Conservation (phyloP, 2,329 filamentous ascomycete genomes). For the Apiospora koreana region DNA sequence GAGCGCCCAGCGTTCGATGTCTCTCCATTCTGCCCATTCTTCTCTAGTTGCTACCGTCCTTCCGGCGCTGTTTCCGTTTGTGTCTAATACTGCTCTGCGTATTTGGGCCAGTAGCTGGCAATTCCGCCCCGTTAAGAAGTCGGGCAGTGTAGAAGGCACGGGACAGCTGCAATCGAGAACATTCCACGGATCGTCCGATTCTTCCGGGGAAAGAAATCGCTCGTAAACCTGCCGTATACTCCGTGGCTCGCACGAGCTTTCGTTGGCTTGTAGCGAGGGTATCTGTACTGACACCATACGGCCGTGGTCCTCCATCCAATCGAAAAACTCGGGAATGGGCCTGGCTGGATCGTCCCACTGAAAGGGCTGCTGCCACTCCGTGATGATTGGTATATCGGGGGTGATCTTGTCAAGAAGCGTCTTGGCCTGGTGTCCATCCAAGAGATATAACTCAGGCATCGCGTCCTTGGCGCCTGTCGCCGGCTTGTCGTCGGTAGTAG, state of each 20-base stretch:
- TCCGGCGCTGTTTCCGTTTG: constrained; percentile 9
- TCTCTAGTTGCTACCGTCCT: constrained; percentile 22
- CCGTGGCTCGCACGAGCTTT: constrained; percentile 10
- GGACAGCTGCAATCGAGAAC: constrained; percentile 11
- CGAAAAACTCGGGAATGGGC: constrained; percentile 12
- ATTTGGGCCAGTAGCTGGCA: constrained; percentile 14
- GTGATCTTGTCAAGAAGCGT: constrained; percentile 11
- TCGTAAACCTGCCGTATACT: constrained; percentile 12
- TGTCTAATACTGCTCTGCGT: constrained; percentile 5
- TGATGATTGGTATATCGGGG: constrained; percentile 11
- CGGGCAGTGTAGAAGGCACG: constrained; percentile 11
- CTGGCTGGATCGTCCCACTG: constrained; percentile 1
- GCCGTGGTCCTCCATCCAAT: constrained; percentile 12
- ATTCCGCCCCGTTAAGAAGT: constrained; percentile 12
- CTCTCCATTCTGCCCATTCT: constrained; percentile 35
- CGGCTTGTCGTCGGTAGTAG: neutral
- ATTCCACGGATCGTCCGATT: constrained; percentile 12
- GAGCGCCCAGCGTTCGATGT: constrained; percentile 34
- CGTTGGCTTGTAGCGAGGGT: constrained; percentile 3
- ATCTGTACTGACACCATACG: constrained; percentile 12
- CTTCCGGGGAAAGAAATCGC: constrained; percentile 8
- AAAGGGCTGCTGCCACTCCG: constrained; percentile 11
- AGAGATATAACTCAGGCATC: constrained; percentile 7
- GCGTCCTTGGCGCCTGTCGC: neutral
- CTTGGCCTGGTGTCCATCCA: constrained; percentile 12